A percentile compares a stretch with the other conserved stretches of the same genome.
These are phyloP conservation scores for Cydonia oblonga DNA, from an alignment of 331 rosid species.

Conservation along the genomic window DNA sequence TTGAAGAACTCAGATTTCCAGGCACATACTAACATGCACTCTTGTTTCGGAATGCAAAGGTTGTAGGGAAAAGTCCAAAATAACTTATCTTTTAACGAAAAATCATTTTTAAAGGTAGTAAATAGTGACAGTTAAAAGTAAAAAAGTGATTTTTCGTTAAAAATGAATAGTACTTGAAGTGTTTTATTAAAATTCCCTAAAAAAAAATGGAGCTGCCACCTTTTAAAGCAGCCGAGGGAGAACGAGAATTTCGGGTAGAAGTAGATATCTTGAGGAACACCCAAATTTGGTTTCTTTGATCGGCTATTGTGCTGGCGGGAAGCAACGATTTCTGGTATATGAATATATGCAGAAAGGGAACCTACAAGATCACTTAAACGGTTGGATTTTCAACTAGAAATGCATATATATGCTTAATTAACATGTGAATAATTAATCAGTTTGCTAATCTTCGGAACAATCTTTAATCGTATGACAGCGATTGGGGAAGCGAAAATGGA, in stretches of 20 bases:
- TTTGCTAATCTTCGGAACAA: slow-evolving; percentile 1
- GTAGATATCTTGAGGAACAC: slow-evolving; percentile 88
- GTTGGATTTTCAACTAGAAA: slow-evolving; percentile 26
- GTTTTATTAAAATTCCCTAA: slow-evolving; percentile 22
- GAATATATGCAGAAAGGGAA: slow-evolving; percentile 79
- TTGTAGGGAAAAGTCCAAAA: too few relatives aligned
- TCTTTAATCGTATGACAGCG: slow-evolving; percentile 24
- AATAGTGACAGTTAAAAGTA: too few relatives aligned
- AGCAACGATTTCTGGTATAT: slow-evolving; percentile 79
- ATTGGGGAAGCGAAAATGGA: slow-evolving; percentile 61
- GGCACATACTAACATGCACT: slow-evolving; percentile 13
- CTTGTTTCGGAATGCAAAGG: slow-evolving; percentile 23
- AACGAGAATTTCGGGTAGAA: slow-evolving; percentile 82
- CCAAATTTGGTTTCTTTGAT: slow-evolving; percentile 81
- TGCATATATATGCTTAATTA: background rate
- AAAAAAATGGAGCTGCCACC: slow-evolving; percentile 90
- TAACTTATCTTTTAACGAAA: too few relatives aligned
- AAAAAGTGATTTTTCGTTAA: too few relatives aligned
- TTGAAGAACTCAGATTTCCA: background rate
- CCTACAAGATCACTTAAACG: slow-evolving; percentile 88
- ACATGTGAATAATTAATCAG: background rate
- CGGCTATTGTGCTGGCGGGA: slow-evolving; percentile 96
- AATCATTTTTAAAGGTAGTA: too few relatives aligned
- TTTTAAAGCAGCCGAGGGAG: slow-evolving; percentile 78
- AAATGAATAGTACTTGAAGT: too few relatives aligned